Base-by-base conservation (phyloP, 441 rosid species). In the Jatropha podagrica region DNA sequence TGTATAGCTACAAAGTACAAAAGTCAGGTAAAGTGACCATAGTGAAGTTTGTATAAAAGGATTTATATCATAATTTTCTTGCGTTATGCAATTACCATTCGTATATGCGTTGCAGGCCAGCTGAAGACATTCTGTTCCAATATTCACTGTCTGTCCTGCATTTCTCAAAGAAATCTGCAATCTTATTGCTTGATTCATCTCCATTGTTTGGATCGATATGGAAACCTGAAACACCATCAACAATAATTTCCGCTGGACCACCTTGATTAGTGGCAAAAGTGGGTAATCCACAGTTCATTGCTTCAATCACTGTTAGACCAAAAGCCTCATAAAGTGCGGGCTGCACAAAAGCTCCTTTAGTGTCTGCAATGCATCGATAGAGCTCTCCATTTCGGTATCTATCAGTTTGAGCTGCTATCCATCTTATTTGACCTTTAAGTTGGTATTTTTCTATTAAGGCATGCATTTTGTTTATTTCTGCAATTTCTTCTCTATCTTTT, bases 241-340 rank as follows among this genome's bases (percentile, higher is more conserved):
- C 90, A 26, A 93, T 91, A 23, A 93, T 93, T 86, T 95, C 98
- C 0, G 96, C 98, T 0, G 98, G 99, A 17, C 98, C 98, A 52
- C 98, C 98, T 85, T 95, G 90, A 72, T 89, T 88, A 1, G 99
- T 95, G 3, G 98, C 99, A 55, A 95, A 95, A 3, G 91, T 93
- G 17, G 99, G 97, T 0, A 95, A 77, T 64, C 99, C 98, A 72
- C 98, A 92, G 88, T 88, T 92, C 97, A 95, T 95, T 15, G 98
- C 99, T 83, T 95, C 98, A 1, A 93, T 91, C 69, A 95, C 98
- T 0, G 99, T 95, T 32, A 95, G 81, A 59, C 98, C 98, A 73
- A 95, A 95, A 68, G 97, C 98, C 81, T 95, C 99, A 73, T 93
- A 95, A 18, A 95, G 80, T 64, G 99, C 99, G 17, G 99, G 98